These are phyloP conservation scores for Cryptosporidium ubiquitum DNA, from an alignment of 169 alveolate species.

Conservation along the genomic window DNA sequence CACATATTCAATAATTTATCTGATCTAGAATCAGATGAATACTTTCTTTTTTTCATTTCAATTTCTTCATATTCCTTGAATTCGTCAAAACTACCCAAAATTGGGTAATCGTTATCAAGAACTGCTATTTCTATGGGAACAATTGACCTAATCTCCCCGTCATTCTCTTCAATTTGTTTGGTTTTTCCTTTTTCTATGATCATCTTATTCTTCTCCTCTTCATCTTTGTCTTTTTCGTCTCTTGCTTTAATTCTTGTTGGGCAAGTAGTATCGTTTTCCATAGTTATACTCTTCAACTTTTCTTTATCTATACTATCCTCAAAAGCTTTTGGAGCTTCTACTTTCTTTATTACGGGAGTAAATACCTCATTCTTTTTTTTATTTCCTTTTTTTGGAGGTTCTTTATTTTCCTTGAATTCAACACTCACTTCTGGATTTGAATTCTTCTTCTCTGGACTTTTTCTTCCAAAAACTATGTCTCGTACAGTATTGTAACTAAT, in stretches of 20 bases:
- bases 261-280: constrained; percentile 16
- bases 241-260: constrained; percentile 19
- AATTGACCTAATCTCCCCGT: not conserved
- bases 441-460: not conserved
- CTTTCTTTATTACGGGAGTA: not conserved
- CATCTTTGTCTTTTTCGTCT: not conserved
- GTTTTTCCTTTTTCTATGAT: not conserved
- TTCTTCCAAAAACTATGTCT: not conserved
- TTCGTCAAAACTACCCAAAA: not conserved
- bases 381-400: not conserved
- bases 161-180: not conserved
- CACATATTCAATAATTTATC: constrained; percentile 32
- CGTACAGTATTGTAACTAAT: not conserved
- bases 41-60: constrained; percentile 37
- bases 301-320: not conserved
- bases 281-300: not conserved
- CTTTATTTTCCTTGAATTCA: not conserved
- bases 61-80: not conserved
- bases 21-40: constrained; percentile 37
- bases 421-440: not conserved
- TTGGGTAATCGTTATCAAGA: constrained; percentile 16
- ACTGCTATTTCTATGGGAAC: constrained; percentile 36
- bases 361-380: not conserved
- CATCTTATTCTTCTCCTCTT: not conserved
- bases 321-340: not conserved